Base-by-base conservation (phyloP, 2,329 filamentous ascomycete species). In the Malbranchea cinnamomea region DNA sequence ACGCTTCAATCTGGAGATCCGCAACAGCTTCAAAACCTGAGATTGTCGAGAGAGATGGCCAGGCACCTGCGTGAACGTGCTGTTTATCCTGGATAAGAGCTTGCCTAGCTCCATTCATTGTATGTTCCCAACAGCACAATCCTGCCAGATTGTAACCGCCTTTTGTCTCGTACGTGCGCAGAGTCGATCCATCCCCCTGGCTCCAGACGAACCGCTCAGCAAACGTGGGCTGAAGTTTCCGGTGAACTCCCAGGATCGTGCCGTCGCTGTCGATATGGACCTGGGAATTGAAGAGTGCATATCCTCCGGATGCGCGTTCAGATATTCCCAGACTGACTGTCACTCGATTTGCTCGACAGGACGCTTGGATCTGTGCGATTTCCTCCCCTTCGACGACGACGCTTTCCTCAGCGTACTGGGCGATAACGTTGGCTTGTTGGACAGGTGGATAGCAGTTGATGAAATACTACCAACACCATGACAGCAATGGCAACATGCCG, bases 1-100 rank as follows among this genome's bases (percentile, higher is more conserved):
- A 37, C 4, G 54, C 58, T 44, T 63, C 59, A 30, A 63, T 62
- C 41, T 62, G 57, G n/a, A 45, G 45, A 35, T 58, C 50, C 2
- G 56, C 57, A 4, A 53, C 49, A 0, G 36, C 41, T 33, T 61
- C 56, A 24, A 62, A 60, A 1, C 57, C 57, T 0, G 41, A 39
- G 21, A 37, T 33, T 7, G 18, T 48, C 15, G 39, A 43, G 14
- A 53, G 37, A 4, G 49, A 46, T 3, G 49, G 45, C 48, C 48
- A 50, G 2, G 41, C 48, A 3, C 42, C 52, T 6, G 41, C 43
- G 16, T 50, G 42, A 11, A 36, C 49, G 19, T 53, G 48, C 28
- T 54, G 46, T 11, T 48, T 46, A 23, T 52, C 45, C 25, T 35
- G 40, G 10, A 53, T 40, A 17, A 54, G 36, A 2, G 52, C 50